These are phyloP conservation scores for Rhynchosporium graminicola DNA, from an alignment of 2,329 filamentous ascomycete genomes.

Conservation along the genomic window DNA sequence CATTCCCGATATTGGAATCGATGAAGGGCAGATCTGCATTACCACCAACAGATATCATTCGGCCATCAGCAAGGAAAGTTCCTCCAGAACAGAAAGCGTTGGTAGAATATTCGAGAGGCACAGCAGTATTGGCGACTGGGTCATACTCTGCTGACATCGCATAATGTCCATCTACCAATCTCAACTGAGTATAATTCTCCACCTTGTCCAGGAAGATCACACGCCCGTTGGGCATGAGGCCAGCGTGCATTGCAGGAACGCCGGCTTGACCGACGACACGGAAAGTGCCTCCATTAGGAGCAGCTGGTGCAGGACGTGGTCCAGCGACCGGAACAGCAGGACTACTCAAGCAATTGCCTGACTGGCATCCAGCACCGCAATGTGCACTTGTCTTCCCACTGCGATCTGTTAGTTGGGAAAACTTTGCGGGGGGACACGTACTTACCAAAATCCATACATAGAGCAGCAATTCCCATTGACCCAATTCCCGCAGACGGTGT, in stretches of 20 bases:
- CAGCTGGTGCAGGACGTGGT: slow-evolving; percentile 46
- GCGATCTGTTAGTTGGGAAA: slow-evolving; percentile 21
- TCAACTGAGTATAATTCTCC: slow-evolving; percentile 61
- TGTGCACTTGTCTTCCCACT: slow-evolving; percentile 48
- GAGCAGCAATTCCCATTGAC: slow-evolving; percentile 55
- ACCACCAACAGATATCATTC: slow-evolving; percentile 56
- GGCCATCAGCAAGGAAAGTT: slow-evolving; percentile 58
- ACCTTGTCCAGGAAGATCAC: slow-evolving; percentile 65
- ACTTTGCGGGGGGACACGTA: neutral
- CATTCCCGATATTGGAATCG: slow-evolving; percentile 59
- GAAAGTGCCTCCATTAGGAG: slow-evolving; percentile 49
- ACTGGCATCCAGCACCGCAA: slow-evolving; percentile 59
- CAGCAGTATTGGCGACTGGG: slow-evolving; percentile 49
- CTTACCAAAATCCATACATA: slow-evolving; percentile 56
- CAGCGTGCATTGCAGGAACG: slow-evolving; percentile 65
- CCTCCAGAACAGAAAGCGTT: slow-evolving; percentile 65
- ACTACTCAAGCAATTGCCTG: slow-evolving; percentile 50
- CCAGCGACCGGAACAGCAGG: slow-evolving; percentile 41
- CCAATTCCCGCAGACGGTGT: slow-evolving; percentile 55
- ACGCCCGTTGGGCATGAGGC: slow-evolving; percentile 57
- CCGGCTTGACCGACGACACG: slow-evolving; percentile 55
- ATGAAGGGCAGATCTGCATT: slow-evolving; percentile 57
- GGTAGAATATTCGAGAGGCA: slow-evolving; percentile 53
- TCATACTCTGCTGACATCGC: slow-evolving; percentile 64
- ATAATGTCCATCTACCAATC: slow-evolving; percentile 53